phyloP scores from a whole-genome alignment of 805 yeast genomes.

The Torulaspora quercuum region DNA sequence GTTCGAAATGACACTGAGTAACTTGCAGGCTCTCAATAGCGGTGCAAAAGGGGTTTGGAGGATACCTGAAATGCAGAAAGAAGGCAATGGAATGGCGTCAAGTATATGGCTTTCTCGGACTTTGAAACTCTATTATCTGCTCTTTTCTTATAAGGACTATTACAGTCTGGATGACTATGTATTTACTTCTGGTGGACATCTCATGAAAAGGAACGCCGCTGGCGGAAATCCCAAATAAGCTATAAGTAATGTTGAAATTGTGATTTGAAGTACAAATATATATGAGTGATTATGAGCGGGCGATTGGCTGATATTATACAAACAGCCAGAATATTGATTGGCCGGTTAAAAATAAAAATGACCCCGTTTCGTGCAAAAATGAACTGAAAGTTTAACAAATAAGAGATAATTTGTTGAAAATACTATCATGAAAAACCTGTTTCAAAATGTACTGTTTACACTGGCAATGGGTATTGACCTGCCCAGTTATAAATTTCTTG shows the following conservation, averaged over 20 bases:
- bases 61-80: constrained; percentile 35
- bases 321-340: constrained; percentile 2
- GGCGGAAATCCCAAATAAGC: not conserved
- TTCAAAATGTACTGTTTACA: constrained; percentile 33
- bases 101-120: constrained; percentile 60
- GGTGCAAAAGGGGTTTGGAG: constrained; percentile 42
- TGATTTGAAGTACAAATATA: constrained; percentile 10
- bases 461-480: constrained; percentile 72
- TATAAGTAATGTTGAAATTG: constrained; percentile 16
- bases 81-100: constrained; percentile 38
- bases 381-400: constrained; percentile 6
- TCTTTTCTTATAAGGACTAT: constrained; percentile 44
- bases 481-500: constrained; percentile 88
- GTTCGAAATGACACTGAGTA: constrained; percentile 40
- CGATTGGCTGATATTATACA: constrained; percentile 8
- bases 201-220: constrained; percentile 38
- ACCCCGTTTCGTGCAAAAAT: constrained; percentile 9
- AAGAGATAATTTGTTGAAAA: constrained; percentile 19
- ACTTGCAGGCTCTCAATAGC: constrained; percentile 32
- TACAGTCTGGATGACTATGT: constrained; percentile 53
- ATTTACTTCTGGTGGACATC: constrained; percentile 62
- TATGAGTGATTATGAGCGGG: constrained; percentile 7
- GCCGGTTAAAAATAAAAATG: constrained; percentile 4
- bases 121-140: constrained; percentile 51
- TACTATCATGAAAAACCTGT: constrained; percentile 13